Evolutionary conservation across 2,329 filamentous ascomycete genomes (phyloP).

Genomic region (Mollisia scopiformis): DNA sequence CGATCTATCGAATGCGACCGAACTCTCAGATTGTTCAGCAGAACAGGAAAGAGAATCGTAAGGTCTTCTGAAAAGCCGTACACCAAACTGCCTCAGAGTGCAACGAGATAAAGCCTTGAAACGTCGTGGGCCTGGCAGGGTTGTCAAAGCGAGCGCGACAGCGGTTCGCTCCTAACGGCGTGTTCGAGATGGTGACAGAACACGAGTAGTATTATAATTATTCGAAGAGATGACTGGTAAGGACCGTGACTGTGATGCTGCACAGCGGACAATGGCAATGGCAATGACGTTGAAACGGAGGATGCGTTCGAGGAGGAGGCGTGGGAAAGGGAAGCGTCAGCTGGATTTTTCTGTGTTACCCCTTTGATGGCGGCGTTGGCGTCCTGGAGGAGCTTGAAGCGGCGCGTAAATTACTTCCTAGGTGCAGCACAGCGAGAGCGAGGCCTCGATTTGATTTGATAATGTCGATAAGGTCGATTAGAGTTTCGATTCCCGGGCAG

Average conservation of each 20-base stretch:
- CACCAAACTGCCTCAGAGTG: slow-evolving; percentile 20
- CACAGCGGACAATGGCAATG: slow-evolving; percentile 22
- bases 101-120: slow-evolving; percentile 23
- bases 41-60: slow-evolving; percentile 9
- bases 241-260: slow-evolving; percentile 26
- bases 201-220: not conserved
- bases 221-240: slow-evolving; percentile 23
- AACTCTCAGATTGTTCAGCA: slow-evolving; percentile 19
- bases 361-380: slow-evolving; percentile 4
- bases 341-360: slow-evolving; percentile 7
- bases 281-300: no score
- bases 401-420: slow-evolving; percentile 13
- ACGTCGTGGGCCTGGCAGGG: slow-evolving; percentile 27
- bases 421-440: not conserved
- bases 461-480: slow-evolving; percentile 9
- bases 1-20: slow-evolving; percentile 18
- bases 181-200: slow-evolving; percentile 1
- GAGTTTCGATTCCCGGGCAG: not conserved
- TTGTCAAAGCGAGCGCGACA: slow-evolving; percentile 29
- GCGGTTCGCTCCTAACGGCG: slow-evolving; percentile 10
- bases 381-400: not conserved
- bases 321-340: not conserved
- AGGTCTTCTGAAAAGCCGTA: slow-evolving; percentile 3
- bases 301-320: not conserved
- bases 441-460: no score